Percentiles rank a stretch among this genome's conserved stretches.
Conservation (phyloP, 2,329 filamentous ascomycete species). For the Pseudopyricularia javanii region DNA sequence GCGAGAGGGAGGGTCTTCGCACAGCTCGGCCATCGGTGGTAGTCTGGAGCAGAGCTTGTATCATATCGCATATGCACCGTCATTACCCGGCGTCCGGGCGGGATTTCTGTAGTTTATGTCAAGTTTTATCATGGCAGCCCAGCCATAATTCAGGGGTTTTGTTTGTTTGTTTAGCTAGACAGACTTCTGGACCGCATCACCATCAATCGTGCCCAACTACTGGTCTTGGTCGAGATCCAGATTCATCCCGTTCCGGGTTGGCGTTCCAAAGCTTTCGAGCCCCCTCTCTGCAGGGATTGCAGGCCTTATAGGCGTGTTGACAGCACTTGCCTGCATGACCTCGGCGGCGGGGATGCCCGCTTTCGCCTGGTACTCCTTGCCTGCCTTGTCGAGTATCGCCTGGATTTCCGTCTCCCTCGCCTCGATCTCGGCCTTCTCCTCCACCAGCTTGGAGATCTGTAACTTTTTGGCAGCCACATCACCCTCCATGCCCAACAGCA, state of each 20-base stretch:
- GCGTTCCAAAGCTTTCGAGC: slow-evolving; percentile 33
- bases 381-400: slow-evolving; percentile 66
- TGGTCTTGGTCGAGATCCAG: slow-evolving; percentile 13
- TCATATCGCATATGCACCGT: background rate
- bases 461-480: slow-evolving; percentile 47
- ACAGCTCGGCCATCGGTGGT: background rate
- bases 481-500: slow-evolving; percentile 50
- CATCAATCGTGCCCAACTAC: background rate
- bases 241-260: slow-evolving; percentile 18
- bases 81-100: background rate
- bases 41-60: background rate
- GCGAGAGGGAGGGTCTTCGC: background rate
- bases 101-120: background rate
- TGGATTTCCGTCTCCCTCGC: slow-evolving; percentile 71
- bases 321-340: slow-evolving; percentile 3
- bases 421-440: slow-evolving; percentile 56
- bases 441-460: slow-evolving; percentile 52
- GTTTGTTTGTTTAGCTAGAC: background rate
- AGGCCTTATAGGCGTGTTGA: slow-evolving; percentile 17
- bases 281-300: slow-evolving; percentile 23
- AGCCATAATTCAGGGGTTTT: background rate
- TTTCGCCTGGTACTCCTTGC: slow-evolving; percentile 43
- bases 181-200: background rate
- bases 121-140: background rate
- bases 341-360: slow-evolving; percentile 15